Base-by-base conservation (phyloP, 1,284 basidiomycete species). In the Tausonia pullulans region DNA sequence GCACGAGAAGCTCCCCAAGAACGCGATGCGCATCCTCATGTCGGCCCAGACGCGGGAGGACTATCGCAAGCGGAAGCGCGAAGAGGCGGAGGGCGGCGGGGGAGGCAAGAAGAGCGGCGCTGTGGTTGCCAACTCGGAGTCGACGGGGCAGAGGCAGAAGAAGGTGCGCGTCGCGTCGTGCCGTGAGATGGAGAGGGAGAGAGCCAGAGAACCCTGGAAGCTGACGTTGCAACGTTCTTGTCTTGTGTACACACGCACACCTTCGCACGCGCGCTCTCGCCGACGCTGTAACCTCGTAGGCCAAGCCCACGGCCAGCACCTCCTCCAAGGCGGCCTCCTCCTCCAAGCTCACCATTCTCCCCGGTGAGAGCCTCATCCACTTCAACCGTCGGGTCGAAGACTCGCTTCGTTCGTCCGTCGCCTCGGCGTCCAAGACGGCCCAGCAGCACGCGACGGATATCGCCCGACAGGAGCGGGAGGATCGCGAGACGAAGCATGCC, bases 361-460 rank as follows among this genome's bases (percentile, higher is more conserved):
- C 51, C 44, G 44, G 44, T 11, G 65, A 66, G 45, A 63, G 61
- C 44, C 61, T 66, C n/a, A 45, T 54, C 8, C 65, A 66, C 54
- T 66, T 66, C 52, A 62, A 62, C 61, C 61, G 65, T 5, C 56
- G 65, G 13, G 65, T 66, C 43, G 65, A 66, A 44, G 65, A 66
- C 58, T 66, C 65, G 6, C 61, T 66, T 16, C 61, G 65, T 6
- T 61, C 65, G 11, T 53, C 57, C 13, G 60, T 66, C 39, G 58
- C 43, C 27, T 49, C 57, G 50, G 61, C 65, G 7, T 53, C 61
- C 44, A 57, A 61, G 11, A 63, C 44, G 9, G 65, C 65, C 16
- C 50, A 52, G 40, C 50, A 50, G 6, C 50, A 53, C 40, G 39
- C 61, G 45, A 57, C 58, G 40, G 65, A 63, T 6, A 52, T 61